phyloP scores from a whole-genome alignment of 306 rosid genomes.

The Rosa multiflora region DNA sequence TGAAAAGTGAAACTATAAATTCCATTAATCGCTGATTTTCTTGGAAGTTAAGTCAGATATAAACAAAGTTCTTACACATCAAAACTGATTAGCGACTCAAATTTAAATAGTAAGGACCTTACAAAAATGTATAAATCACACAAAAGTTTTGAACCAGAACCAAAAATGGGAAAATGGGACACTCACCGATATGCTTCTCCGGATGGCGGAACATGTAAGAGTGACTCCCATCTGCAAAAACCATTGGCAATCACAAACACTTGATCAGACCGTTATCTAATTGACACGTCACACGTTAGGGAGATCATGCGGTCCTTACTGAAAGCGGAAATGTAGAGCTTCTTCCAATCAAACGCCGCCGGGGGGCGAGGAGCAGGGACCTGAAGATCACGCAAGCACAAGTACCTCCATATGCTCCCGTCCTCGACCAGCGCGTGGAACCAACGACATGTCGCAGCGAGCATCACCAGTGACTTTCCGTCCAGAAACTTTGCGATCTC shows the following conservation, averaged over 20 bases:
- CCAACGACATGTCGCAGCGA: conserved; percentile 78
- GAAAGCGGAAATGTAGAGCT: conserved; percentile 74
- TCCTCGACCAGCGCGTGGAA: conserved; percentile 68
- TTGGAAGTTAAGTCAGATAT: not conserved
- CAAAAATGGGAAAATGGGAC: not conserved
- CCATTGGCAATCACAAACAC: conserved; percentile 11
- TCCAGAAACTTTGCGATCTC: conserved; percentile 84
- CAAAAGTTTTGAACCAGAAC: no score
- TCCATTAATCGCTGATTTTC: not conserved
- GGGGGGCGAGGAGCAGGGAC: conserved; percentile 54
- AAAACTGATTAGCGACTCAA: not conserved
- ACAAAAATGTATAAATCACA: no score
- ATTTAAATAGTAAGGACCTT: no score
- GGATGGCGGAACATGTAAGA: conserved; percentile 79
- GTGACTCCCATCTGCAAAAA: conserved; percentile 80
- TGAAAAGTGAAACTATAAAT: not conserved
- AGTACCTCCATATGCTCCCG: conserved; percentile 74
- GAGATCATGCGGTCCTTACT: conserved; percentile 40
- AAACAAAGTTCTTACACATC: not conserved
- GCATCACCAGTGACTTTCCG: conserved; percentile 78
- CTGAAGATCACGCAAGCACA: conserved; percentile 84
- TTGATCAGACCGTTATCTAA: conserved; percentile 15
- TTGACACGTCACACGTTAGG: not conserved
- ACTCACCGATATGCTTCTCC: conserved; percentile 90
- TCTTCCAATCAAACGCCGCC: conserved; percentile 64